phyloP scores from a whole-genome alignment of 257 asterid species.

The Prunella vulgaris region DNA sequence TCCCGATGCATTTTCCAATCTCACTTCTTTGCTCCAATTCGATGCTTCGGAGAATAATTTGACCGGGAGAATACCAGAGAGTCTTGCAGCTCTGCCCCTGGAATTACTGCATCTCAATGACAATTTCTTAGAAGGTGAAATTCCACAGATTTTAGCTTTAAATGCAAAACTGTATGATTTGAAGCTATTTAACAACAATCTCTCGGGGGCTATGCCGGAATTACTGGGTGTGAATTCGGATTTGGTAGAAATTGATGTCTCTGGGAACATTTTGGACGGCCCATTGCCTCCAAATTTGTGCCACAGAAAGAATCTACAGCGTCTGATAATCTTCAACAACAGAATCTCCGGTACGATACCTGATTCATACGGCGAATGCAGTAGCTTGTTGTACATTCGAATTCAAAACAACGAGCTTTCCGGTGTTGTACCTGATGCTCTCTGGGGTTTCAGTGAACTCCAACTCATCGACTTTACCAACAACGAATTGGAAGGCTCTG shows the following conservation, averaged over 20 bases:
- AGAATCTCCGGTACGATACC: slow-evolving; percentile 20
- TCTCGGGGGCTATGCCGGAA: slow-evolving; percentile 17
- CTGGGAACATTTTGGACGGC: slow-evolving; percentile 20
- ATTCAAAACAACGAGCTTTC: slow-evolving; percentile 14
- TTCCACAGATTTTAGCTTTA: slow-evolving; percentile 19
- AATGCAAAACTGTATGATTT: slow-evolving; percentile 7
- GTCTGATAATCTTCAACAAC: slow-evolving; percentile 8
- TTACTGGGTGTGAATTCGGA: slow-evolving; percentile 18
- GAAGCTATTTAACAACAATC: slow-evolving; percentile 20
- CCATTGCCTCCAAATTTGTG: slow-evolving; percentile 22
- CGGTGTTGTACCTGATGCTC: slow-evolving; percentile 19
- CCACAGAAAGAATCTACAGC: slow-evolving; percentile 13
- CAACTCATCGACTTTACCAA: slow-evolving; percentile 18
- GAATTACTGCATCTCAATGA: slow-evolving; percentile 8
- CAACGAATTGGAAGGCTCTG: slow-evolving; percentile 17
- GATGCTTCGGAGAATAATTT: slow-evolving; percentile 22
- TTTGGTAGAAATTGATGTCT: slow-evolving; percentile 16
- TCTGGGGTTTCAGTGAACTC: slow-evolving; percentile 20
- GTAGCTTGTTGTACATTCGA: neutral
- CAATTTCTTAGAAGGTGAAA: slow-evolving; percentile 18
- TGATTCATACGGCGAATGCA: slow-evolving; percentile 14
- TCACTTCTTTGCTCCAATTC: slow-evolving; percentile 13
- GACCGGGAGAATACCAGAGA: slow-evolving; percentile 17
- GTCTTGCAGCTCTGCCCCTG: slow-evolving; percentile 17
- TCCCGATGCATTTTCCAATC: slow-evolving; percentile 19